Conservation (phyloP, 2,329 filamentous ascomycete species). For the Botrytis pseudocinerea region DNA sequence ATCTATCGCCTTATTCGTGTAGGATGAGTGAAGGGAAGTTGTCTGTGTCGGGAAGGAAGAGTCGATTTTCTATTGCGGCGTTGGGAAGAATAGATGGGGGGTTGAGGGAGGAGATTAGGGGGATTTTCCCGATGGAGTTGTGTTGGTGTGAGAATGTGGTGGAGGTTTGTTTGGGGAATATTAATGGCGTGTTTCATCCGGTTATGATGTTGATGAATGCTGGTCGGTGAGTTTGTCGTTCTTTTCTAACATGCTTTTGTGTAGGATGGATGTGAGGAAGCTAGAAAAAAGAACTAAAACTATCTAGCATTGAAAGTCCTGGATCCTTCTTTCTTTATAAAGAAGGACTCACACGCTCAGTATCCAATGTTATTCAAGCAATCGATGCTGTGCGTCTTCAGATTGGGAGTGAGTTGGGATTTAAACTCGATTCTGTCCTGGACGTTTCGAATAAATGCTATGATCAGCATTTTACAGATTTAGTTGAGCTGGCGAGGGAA, state of each 20-base stretch:
- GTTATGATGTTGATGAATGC: slow-evolving; percentile 31
- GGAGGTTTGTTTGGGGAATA: slow-evolving; percentile 27
- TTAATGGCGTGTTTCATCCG: slow-evolving; percentile 31
- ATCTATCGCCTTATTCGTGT: slow-evolving; percentile 11
- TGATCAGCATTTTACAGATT: slow-evolving; percentile 15
- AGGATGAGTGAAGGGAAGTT: background rate
- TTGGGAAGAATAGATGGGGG: background rate
- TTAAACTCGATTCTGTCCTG: slow-evolving; percentile 22
- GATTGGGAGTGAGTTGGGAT: slow-evolving; percentile 23
- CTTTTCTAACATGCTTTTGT: background rate
- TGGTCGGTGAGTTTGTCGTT: slow-evolving; percentile 11
- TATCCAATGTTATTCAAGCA: slow-evolving; percentile 26
- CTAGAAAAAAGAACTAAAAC: background rate
- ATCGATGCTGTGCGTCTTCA: slow-evolving; percentile 24
- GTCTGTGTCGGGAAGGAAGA: slow-evolving; percentile 6
- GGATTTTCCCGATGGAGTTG: slow-evolving; percentile 24
- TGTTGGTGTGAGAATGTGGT: slow-evolving; percentile 26
- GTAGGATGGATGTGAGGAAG: background rate
- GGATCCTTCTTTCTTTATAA: slow-evolving; percentile 23
- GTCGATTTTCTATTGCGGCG: slow-evolving; percentile 1
- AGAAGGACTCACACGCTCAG: slow-evolving; percentile 25
- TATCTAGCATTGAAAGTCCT: slow-evolving; percentile 23
- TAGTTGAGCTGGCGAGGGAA: slow-evolving; percentile 6
- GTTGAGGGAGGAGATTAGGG: background rate
- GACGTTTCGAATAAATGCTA: slow-evolving; percentile 27